Conservation (phyloP, 192 early-diverging fungal genomes). For the Pilaira anomala region DNA sequence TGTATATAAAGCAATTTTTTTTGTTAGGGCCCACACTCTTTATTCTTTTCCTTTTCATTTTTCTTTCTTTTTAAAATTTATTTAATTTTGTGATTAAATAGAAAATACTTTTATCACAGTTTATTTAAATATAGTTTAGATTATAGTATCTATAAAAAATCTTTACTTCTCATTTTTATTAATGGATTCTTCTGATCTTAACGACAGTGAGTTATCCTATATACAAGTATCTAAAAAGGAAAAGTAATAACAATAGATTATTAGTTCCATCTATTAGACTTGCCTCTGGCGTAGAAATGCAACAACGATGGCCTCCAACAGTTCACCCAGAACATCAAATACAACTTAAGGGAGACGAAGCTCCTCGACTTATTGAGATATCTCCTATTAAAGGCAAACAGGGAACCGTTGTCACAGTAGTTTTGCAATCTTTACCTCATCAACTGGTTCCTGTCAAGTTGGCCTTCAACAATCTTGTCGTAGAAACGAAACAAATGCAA, state of each 20-base stretch:
- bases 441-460: constrained; percentile 28
- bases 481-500: constrained; percentile 48
- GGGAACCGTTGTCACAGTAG: constrained; percentile 23
- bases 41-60: neutral
- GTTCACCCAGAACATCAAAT: neutral
- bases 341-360: neutral
- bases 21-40: neutral
- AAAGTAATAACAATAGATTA: neutral
- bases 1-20: constrained; percentile 4
- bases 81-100: neutral
- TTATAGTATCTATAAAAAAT: neutral
- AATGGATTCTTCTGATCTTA: constrained; percentile 4
- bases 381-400: constrained; percentile 15
- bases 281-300: constrained; percentile 26
- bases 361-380: constrained; percentile 18
- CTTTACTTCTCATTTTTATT: neutral
- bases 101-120: neutral
- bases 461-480: constrained; percentile 46
- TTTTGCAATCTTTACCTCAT: constrained; percentile 14
- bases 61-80: neutral
- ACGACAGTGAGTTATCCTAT: neutral
- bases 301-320: constrained; percentile 16
- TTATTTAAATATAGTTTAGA: neutral
- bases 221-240: neutral
- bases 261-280: constrained; percentile 21